These are phyloP conservation scores for Trichoderma pleuroti DNA, from an alignment of 2,329 filamentous ascomycete species.

Conservation along the genomic window DNA sequence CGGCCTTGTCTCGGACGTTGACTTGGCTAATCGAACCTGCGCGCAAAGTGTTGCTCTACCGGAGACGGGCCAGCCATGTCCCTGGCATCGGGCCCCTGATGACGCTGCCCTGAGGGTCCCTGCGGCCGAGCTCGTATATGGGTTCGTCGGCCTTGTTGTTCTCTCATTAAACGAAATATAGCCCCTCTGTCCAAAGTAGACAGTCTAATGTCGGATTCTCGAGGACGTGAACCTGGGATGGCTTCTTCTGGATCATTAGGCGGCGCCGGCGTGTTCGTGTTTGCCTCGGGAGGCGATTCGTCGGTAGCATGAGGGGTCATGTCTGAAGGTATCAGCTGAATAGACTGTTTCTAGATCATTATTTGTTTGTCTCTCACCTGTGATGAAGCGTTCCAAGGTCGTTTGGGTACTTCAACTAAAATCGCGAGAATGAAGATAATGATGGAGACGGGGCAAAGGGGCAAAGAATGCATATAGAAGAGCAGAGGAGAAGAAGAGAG, in stretches of 20 bases:
- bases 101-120: neutral
- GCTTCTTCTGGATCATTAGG: neutral
- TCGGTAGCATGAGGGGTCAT: neutral
- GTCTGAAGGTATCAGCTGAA: neutral
- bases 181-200: no score
- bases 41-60: neutral
- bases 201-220: no score
- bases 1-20: no score
- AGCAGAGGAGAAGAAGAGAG: neutral
- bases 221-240: no score
- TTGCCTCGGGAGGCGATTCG: neutral
- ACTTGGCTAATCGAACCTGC: no score
- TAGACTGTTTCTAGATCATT: neutral
- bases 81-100: neutral
- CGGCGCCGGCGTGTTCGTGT: neutral
- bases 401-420: neutral
- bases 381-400: neutral
- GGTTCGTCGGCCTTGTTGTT: neutral
- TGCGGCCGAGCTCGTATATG: neutral
- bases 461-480: neutral
- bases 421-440: neutral
- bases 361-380: neutral
- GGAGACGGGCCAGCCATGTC: neutral
- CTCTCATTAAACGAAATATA: neutral
- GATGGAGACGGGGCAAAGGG: neutral